Evolutionary conservation across 805 yeast species (phyloP), one percentile per base, ranked within the genome.

Genomic region (Barnettozyma populi): DNA sequence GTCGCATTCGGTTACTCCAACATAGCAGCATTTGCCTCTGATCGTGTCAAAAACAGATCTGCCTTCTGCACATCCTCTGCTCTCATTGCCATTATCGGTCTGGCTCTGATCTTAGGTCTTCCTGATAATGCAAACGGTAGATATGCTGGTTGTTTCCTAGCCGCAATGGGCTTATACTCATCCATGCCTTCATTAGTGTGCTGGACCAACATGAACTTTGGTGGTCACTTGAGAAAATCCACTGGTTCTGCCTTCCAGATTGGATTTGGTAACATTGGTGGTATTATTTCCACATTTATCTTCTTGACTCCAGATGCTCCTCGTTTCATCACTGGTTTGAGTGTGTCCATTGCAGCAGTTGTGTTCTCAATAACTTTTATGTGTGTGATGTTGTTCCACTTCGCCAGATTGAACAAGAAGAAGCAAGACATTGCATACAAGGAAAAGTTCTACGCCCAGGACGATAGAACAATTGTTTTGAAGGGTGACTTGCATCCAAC

Each of bases 1-100:
- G 68, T 75, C 25, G 86, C 95, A 0, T 84, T 88, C 59, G 89
- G 84, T 6, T 68, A 76, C 31, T 76, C 83, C 39, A 80, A 83
- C 66, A 57, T 78, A 4, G 52, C 75, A n/a, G 92, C 95, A 0
- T 68, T 72, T 49, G 52, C 73, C 48, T 83, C 94, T 0, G 96
- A 88, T 62, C 64, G 59, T 41, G 45, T 68, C 20, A 69, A 75
- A 51, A 59, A 61, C 41, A 72, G 89, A 66, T 61, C 75, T 20
- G 71, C 71, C 13, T 69, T 66, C 46, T 68, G 68, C 21, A 56
- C 67, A 19, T 63, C 61, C 7, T 65, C 70, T 10, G 64, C 66
- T 41, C 3, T 59, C 1, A 54, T 68, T 2, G 68, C 69, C 3
- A 52, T 63, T 20, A 46, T 66, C 18, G 73, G 73, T 7, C 46